phyloP scores from a whole-genome alignment of 192 early-diverging fungal species.

The Rhizophagus clarus region DNA sequence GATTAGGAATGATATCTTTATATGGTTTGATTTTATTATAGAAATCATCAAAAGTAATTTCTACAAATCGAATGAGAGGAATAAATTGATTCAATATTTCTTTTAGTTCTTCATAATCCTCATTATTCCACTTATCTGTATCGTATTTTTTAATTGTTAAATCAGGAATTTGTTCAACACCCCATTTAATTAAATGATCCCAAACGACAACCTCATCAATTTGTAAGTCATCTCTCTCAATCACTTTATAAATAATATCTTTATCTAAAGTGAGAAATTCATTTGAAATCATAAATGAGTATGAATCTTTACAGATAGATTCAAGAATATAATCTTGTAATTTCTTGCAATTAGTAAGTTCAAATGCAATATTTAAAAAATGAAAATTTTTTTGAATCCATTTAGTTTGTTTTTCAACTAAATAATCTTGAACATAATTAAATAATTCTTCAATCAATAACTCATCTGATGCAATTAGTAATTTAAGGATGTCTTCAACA shows the following conservation, averaged over 20 bases:
- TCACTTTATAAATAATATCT: background rate
- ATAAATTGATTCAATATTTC: background rate
- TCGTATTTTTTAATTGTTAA: too few species aligned
- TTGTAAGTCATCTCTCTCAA: background rate
- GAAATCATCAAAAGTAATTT: background rate
- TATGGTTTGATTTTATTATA: background rate
- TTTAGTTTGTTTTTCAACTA: background rate
- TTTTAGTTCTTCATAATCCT: background rate
- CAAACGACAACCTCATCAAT: background rate
- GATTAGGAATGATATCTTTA: background rate
- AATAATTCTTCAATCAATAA: background rate
- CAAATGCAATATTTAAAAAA: too few species aligned
- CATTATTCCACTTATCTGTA: too few species aligned
- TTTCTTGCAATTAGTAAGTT: too few species aligned
- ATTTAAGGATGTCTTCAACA: too few species aligned
- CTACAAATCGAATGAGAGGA: background rate
- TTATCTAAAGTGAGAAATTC: background rate
- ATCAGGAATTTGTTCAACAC: background rate
- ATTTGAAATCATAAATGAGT: background rate
- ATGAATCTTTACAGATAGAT: background rate
- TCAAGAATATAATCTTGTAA: background rate
- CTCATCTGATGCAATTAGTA: slow-evolving; percentile 3
- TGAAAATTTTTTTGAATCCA: too few species aligned
- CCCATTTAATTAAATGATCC: background rate
- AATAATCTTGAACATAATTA: background rate